phyloP scores from a whole-genome alignment of 164 flowering plant genomes.

The Vitis amurensis region DNA sequence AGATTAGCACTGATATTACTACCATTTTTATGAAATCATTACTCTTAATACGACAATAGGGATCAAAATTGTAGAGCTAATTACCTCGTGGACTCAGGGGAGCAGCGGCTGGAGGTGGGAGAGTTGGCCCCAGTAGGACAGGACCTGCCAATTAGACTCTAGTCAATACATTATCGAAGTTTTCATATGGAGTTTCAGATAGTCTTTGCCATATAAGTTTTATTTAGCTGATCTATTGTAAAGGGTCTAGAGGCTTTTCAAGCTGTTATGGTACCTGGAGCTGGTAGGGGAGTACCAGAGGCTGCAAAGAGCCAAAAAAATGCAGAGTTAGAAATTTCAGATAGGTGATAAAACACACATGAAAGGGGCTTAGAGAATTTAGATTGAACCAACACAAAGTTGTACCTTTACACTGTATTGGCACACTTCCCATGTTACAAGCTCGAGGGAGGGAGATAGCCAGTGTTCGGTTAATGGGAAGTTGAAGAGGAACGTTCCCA shows the following conservation, averaged over 20 bases:
- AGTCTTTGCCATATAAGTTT: too few relatives aligned
- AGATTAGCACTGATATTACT: too few relatives aligned
- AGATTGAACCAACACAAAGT: neutral
- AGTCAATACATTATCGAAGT: neutral
- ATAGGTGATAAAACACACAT: too few relatives aligned
- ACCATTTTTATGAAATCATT: too few relatives aligned
- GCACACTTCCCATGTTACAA: slow-evolving; percentile 27
- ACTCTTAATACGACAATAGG: too few relatives aligned
- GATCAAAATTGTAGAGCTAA: neutral
- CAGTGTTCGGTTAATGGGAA: slow-evolving; percentile 32
- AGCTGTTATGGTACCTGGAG: slow-evolving; percentile 41
- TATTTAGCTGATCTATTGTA: too few relatives aligned
- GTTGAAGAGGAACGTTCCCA: slow-evolving; percentile 45
- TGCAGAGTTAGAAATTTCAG: neutral
- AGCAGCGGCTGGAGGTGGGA: slow-evolving; percentile 25
- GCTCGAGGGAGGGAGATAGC: slow-evolving; percentile 40
- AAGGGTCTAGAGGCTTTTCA: neutral
- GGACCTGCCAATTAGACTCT: slow-evolving; percentile 31
- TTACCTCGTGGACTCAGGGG: slow-evolving; percentile 36
- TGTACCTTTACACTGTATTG: slow-evolving; percentile 40
- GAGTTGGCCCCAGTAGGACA: slow-evolving; percentile 32
- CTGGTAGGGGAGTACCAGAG: slow-evolving; percentile 45
- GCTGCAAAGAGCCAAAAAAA: slow-evolving; percentile 35
- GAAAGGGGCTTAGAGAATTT: neutral
- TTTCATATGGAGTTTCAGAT: too few relatives aligned